Base-by-base conservation (phyloP, 1,284 basidiomycete species). In the Ceratorhiza oryzae-sativae region DNA sequence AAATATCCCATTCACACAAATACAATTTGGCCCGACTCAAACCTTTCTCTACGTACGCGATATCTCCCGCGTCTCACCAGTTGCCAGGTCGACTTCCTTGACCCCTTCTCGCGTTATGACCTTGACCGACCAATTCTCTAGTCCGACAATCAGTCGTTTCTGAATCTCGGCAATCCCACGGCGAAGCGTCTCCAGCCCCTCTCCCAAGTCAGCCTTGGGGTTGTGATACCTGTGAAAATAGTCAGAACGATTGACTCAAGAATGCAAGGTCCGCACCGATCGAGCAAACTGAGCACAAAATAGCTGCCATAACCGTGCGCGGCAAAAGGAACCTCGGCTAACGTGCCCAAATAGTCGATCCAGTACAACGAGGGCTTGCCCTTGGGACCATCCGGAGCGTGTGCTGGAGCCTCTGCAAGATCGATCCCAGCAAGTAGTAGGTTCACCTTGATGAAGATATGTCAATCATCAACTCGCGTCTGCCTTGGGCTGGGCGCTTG, bases 291-390 rank as follows among this genome's bases (percentile, higher is more conserved):
- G 77, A 98, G 83, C 23, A 89, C 91, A 80, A 99, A 97, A 82
- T 96, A 97, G 73, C 91, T 88, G 45, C 95, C 97, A 79, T 98
- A 96, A 1, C 97, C 97, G 79, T 98, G 97, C 0, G 95, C 95
- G 6, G 90, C 96, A 80, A 96, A 99, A 0, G 96, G 95, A 4
- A 98, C 92, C 62, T 90, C 87, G 1, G 90, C 88, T 77, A 93
- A 86, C 8, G 97, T 97, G 45, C 97, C 97, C 53, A 97, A 86
- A 80, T 97, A 95, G 82, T 99, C 97, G 75, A 98, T 85, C 95
- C 96, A 98, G 83, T 96, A 98, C 4, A 98, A 86, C 75, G 91
- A 90, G 3, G 61, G 61, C 5, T 42, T 41, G 2, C 61, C 61
- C 36, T 63, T 63, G 61, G 61, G 61, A 12, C 45, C 61, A 15